A percentile compares a stretch with the other conserved stretches of the same genome.
phyloP scores from a whole-genome alignment of 768 basidiomycete genomes.

The Mrakia frigida region DNA sequence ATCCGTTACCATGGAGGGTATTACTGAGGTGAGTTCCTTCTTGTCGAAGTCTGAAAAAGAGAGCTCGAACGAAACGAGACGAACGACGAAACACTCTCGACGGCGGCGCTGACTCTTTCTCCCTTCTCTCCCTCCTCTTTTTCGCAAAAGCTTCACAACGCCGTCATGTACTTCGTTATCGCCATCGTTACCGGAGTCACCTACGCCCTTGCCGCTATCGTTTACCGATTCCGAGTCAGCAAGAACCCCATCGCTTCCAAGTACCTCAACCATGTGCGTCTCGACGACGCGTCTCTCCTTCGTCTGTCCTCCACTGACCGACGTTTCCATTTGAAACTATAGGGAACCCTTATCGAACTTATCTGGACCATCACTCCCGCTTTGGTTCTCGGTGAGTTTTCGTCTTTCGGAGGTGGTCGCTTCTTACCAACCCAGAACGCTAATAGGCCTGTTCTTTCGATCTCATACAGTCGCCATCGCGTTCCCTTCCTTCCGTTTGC shows the following conservation, averaged over 20 bases:
- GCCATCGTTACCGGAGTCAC: slow-evolving; percentile 34
- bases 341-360: slow-evolving; percentile 33
- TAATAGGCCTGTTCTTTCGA: background rate
- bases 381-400: slow-evolving; percentile 34
- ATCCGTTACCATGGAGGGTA: slow-evolving; percentile 27
- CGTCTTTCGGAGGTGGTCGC: slow-evolving; percentile 36
- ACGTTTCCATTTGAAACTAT: background rate
- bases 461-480: slow-evolving; percentile 29
- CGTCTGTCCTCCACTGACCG: too few relatives aligned
- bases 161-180: slow-evolving; percentile 31
- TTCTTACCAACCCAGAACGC: background rate
- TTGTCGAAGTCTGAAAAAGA: background rate
- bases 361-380: slow-evolving; percentile 38
- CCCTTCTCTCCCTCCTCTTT: background rate
- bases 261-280: slow-evolving; percentile 29
- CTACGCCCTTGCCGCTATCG: slow-evolving; percentile 31
- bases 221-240: slow-evolving; percentile 33
- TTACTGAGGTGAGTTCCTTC: slow-evolving; percentile 18
- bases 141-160: slow-evolving; percentile 23
- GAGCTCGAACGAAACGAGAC: too few relatives aligned
- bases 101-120: background rate
- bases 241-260: slow-evolving; percentile 34
- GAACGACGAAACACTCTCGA: background rate
- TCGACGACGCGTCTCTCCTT: background rate
- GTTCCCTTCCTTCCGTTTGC: slow-evolving; percentile 36